Base-by-base conservation (phyloP, 306 rosid species). In the Abrus precatorius region DNA sequence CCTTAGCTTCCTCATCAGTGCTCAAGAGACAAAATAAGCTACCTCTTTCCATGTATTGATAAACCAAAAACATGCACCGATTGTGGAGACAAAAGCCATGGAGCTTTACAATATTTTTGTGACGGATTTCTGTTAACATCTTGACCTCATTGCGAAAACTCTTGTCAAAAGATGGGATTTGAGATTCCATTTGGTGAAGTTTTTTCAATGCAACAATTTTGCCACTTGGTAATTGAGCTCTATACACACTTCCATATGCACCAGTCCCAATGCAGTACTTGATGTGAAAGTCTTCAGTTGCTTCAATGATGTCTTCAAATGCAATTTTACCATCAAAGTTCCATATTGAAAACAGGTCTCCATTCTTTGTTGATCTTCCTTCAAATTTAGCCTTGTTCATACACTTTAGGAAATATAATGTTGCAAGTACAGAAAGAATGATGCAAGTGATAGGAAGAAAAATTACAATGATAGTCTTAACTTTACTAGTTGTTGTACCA, bases 131-230 rank as follows among this genome's bases (percentile, higher is more conserved):
- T 34, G 63, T 32, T 34, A 79, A 59, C 33, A 79, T 27, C 29
- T 69, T 69, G 12, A 47, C 52, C 54, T 79, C 83, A 3, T 79
- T 79, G 12, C 6, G 12, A 7, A 69, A 79, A 20, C 83, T 70
- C 8, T 57, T 59, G 40, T 60, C 33, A 38, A 60, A 71, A 20
- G n/a, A 47, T 13, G 55, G 66, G 3, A 61, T 56, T 41, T 73
- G 53, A 5, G 78, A 55, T 53, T 73, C 78, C 20, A 6, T 20
- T 73, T 20, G 49, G 59, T 71, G 66, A 61, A 80, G 84, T 1
- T 80, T 80, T 5, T 80, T 80, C 27, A 80, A 28, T 32, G 84
- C 84, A 71, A 80, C 55, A 14, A 29, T 32, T 7, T 38, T 80
- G 1, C 84, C 78, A 28, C 34, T 38, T 0, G 78, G 78, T 1